Evolutionary conservation across 306 rosid species (phyloP).

Genomic region (Vigna reflexopilosa): DNA sequence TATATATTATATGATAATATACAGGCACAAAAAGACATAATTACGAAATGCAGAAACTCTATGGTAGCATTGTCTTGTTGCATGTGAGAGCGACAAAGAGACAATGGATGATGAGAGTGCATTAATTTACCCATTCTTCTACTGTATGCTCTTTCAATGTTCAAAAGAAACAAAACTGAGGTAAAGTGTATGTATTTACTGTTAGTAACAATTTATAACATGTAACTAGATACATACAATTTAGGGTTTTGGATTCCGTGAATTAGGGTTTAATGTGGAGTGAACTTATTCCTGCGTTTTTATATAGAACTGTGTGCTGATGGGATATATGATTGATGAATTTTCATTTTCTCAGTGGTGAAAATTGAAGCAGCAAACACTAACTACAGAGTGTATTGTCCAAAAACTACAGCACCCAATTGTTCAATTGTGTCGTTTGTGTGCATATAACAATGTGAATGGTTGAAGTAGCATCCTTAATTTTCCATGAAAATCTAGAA

Average conservation of each 20-base stretch:
- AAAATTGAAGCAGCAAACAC: conserved; percentile 17
- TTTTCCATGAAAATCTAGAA: neutral
- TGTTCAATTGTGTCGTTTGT: conserved; percentile 27
- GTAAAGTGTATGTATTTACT: conserved; percentile 24
- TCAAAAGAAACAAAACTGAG: neutral
- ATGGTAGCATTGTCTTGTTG: conserved; percentile 46
- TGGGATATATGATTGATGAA: conserved; percentile 20
- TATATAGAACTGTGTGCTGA: conserved; percentile 9
- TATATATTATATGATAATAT: conserved; percentile 14
- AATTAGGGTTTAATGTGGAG: conserved; percentile 48
- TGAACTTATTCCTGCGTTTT: neutral
- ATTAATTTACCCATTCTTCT: conserved; percentile 34
- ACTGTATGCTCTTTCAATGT: conserved; percentile 32
- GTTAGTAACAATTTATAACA: conserved; percentile 6
- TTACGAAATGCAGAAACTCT: conserved; percentile 32
- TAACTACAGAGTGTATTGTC: conserved; percentile 15
- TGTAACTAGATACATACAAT: conserved; percentile 17
- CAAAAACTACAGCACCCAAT: neutral
- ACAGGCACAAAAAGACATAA: conserved; percentile 21
- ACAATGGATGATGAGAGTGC: conserved; percentile 33
- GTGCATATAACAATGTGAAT: conserved; percentile 16
- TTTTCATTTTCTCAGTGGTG: conserved; percentile 25
- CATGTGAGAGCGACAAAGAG: conserved; percentile 42
- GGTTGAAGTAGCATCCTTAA: neutral
- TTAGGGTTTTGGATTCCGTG: conserved; percentile 52